phyloP scores from a whole-genome alignment of 257 asterid species.

The Jaltomata sinuosa region DNA sequence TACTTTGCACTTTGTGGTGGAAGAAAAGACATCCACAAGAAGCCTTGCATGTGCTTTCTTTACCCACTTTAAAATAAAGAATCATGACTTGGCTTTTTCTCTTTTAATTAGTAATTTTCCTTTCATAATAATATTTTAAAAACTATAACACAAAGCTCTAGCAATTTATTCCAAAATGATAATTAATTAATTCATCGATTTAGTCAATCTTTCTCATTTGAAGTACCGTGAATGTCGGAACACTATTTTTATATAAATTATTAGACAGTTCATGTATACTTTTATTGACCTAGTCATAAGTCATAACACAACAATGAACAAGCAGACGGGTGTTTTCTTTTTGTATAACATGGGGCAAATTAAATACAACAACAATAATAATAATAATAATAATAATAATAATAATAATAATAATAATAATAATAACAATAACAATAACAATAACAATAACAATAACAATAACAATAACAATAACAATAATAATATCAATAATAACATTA shows the following conservation, averaged over 20 bases:
- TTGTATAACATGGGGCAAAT: neutral
- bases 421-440: too few relatives aligned
- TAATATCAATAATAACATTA: too few relatives aligned
- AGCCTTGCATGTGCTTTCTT: slow-evolving; percentile 15
- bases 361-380: neutral
- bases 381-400: too few relatives aligned
- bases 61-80: slow-evolving; percentile 14
- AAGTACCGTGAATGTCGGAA: slow-evolving; percentile 43
- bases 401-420: too few relatives aligned
- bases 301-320: neutral
- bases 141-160: slow-evolving; percentile 6
- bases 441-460: too few relatives aligned
- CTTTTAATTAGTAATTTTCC: neutral
- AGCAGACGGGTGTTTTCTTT: neutral
- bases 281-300: slow-evolving; percentile 18
- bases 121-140: neutral
- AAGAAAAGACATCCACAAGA: slow-evolving; percentile 20
- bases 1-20: slow-evolving; percentile 7
- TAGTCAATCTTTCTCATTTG: slow-evolving; percentile 10
- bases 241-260: neutral
- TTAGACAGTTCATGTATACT: slow-evolving; percentile 4
- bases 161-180: neutral
- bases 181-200: neutral
- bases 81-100: slow-evolving; percentile 11
- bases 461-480: too few relatives aligned